Conservation (phyloP, 176 grass and related monocot genomes). For the Zizania latifolia region DNA sequence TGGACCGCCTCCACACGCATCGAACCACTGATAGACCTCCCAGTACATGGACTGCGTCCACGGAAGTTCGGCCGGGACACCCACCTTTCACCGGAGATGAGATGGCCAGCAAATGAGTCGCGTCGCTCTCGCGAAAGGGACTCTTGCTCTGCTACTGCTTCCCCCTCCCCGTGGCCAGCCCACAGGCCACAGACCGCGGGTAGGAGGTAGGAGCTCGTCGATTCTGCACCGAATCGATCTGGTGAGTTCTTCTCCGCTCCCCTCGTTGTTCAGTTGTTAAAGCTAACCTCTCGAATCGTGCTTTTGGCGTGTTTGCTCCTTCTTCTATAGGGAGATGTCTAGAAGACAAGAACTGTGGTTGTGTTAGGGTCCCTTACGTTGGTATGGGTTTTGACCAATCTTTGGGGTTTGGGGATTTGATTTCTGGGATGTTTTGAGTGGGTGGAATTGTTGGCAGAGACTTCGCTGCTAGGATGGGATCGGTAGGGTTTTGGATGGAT, state of each 20-base stretch:
- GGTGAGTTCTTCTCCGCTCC: neutral
- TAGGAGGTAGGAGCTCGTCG: neutral
- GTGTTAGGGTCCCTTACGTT: neutral
- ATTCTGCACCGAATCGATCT: neutral
- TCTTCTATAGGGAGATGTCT: neutral
- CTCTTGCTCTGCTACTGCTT: conserved; percentile 19
- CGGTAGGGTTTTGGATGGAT: neutral
- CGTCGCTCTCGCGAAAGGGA: conserved; percentile 33
- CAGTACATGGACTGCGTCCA: conserved; percentile 5
- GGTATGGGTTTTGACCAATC: neutral
- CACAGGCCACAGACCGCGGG: neutral
- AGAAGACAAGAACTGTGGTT: neutral
- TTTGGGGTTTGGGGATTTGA: neutral
- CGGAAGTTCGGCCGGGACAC: neutral
- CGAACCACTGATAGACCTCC: neutral
- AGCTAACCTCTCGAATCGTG: neutral
- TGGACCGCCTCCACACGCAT: neutral
- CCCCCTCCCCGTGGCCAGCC: conserved; percentile 7
- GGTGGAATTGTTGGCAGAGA: neutral
- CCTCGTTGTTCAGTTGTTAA: neutral
- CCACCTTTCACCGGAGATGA: conserved; percentile 17
- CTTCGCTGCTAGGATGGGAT: neutral
- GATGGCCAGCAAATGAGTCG: neutral
- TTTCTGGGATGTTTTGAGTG: too few relatives aligned
- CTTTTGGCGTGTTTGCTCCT: neutral